Conservation (phyloP, 768 basidiomycete species). For the Coprinopsis strossmayeri region DNA sequence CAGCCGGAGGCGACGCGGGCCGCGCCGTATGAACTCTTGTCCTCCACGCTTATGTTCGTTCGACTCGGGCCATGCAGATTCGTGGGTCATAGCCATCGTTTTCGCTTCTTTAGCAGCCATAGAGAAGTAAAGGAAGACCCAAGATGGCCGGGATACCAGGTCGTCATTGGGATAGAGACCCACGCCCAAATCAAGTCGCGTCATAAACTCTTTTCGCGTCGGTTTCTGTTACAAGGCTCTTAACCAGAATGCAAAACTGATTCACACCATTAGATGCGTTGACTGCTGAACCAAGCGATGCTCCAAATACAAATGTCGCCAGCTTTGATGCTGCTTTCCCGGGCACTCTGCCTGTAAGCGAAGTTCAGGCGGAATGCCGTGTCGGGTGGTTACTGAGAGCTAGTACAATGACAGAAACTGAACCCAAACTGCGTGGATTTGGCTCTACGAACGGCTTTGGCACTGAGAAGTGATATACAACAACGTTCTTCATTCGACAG, state of each 20-base stretch:
- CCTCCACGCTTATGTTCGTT: constrained; percentile 6
- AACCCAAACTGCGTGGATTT: constrained; percentile 72
- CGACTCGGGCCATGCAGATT: constrained; percentile 2
- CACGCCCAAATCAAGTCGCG: constrained; percentile 91
- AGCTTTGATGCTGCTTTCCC: constrained; percentile 87
- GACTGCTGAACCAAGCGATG: constrained; percentile 35
- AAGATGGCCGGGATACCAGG: constrained; percentile 83
- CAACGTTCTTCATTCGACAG: constrained; percentile 80
- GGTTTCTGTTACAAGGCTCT: constrained; percentile 22
- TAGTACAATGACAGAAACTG: constrained; percentile 43
- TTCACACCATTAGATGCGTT: constrained; percentile 25
- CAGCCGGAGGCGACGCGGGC: neutral
- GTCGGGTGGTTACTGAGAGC: constrained; percentile 1
- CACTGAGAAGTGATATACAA: constrained; percentile 63
- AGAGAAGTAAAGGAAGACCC: constrained; percentile 24
- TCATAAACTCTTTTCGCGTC: constrained; percentile 80
- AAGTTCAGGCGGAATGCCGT: neutral
- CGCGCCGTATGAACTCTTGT: neutral
- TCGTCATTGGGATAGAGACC: constrained; percentile 91
- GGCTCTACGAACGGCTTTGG: constrained; percentile 74
- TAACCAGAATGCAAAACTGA: neutral
- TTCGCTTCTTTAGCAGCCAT: constrained; percentile 17
- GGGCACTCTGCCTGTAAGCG: constrained; percentile 80
- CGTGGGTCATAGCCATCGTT: neutral
- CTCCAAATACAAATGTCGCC: constrained; percentile 69